A percentile compares a stretch with the other conserved stretches of the same genome.
Evolutionary conservation across 768 basidiomycete genomes (phyloP).

Genomic region (Tylopilus sp.): DNA sequence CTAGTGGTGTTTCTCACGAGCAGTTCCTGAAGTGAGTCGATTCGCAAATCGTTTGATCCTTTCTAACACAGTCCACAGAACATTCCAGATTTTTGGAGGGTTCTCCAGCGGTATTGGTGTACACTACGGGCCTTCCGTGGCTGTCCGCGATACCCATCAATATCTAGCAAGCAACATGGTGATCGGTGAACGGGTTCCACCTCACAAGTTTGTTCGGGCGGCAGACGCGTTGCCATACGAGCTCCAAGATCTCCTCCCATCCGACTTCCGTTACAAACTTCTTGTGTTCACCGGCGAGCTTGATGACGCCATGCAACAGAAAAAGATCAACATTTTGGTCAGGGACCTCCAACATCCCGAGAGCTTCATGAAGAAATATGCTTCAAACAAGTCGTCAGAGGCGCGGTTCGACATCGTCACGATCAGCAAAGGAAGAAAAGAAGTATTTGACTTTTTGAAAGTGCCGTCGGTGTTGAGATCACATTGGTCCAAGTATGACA

Average conservation of each 20-base stretch:
- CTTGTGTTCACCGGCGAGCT: conserved; percentile 33
- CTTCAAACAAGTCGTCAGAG: conserved; percentile 14
- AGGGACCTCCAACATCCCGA: too few species aligned
- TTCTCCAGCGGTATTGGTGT: conserved; percentile 39
- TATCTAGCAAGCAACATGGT: conserved; percentile 29
- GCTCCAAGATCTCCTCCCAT: conserved; percentile 38
- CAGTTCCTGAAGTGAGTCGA: conserved; percentile 33
- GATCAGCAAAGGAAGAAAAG: conserved; percentile 29
- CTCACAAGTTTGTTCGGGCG: conserved; percentile 34
- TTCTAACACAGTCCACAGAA: conserved; percentile 20
- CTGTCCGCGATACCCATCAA: conserved; percentile 25
- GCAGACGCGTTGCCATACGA: conserved; percentile 37
- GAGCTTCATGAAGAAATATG: too few species aligned
- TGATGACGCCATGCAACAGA: conserved; percentile 27
- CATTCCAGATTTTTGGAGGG: conserved; percentile 35
- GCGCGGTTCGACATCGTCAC: conserved; percentile 31
- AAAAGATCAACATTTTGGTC: too few species aligned
- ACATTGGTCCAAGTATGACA: conserved; percentile 40
- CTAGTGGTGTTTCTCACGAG: conserved; percentile 32
- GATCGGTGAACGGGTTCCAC: conserved; percentile 38
- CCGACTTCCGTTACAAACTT: conserved; percentile 38
- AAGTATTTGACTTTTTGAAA: conserved; percentile 30
- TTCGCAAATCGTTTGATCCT: neutral
- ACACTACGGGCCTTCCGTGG: conserved; percentile 36
- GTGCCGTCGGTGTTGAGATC: conserved; percentile 34